These are phyloP conservation scores for Extremus antarcticus DNA, from an alignment of 495 filamentous ascomycete genomes.

Conservation along the genomic window DNA sequence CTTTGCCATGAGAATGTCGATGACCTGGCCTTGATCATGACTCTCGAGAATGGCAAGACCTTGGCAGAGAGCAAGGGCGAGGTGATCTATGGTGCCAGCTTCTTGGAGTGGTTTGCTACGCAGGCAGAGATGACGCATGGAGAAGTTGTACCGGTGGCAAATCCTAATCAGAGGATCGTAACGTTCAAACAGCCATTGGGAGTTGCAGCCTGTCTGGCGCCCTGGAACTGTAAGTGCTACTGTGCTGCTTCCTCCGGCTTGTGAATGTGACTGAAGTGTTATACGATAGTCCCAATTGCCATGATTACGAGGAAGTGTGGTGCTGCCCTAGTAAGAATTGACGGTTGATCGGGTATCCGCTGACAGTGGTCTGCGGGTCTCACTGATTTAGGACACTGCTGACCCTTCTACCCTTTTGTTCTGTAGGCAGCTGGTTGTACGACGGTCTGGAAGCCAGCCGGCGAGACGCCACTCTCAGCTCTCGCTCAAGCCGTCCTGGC, in stretches of 20 bases:
- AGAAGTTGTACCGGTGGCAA: too few relatives aligned
- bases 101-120: constrained; percentile 22
- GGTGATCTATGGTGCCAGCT: constrained; percentile 19
- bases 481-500: constrained; percentile 75
- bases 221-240: too few relatives aligned
- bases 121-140: constrained; percentile 20
- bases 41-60: constrained; percentile 24
- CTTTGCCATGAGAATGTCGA: constrained; percentile 15
- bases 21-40: constrained; percentile 24
- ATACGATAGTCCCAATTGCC: constrained; percentile 78
- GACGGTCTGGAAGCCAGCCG: constrained; percentile 72
- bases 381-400: too few relatives aligned
- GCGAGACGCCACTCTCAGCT: constrained; percentile 76
- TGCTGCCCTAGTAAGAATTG: constrained; percentile 70
- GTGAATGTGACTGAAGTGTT: too few relatives aligned
- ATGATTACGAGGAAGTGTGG: constrained; percentile 89
- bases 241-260: too few relatives aligned
- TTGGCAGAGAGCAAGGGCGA: constrained; percentile 21
- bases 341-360: too few relatives aligned
- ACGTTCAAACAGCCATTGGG: too few relatives aligned
- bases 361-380: too few relatives aligned
- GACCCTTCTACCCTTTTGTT: too few relatives aligned
- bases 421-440: constrained; percentile 80
- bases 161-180: too few relatives aligned
- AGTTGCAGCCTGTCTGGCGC: too few relatives aligned